phyloP scores from a whole-genome alignment of 306 rosid species.

The Acmispon strigosus region DNA sequence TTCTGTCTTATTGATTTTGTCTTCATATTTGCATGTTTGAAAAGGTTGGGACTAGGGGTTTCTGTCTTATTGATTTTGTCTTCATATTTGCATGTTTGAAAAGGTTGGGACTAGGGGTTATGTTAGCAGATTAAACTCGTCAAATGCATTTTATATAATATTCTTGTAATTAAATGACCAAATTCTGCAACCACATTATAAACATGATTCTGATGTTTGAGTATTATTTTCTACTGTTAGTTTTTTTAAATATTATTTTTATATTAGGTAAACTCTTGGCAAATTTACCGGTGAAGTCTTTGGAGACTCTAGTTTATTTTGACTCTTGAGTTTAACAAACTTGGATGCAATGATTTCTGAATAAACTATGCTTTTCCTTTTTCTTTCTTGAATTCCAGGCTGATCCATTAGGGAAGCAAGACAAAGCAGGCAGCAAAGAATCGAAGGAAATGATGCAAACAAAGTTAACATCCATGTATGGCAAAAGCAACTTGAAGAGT shows the following conservation, averaged over 20 bases:
- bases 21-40: not conserved
- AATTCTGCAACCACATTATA: not conserved
- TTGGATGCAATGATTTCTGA: not conserved
- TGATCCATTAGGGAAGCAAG: conserved; percentile 39
- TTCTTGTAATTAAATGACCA: not conserved
- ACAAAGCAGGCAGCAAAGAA: conserved; percentile 27
- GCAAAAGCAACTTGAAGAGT: conserved; percentile 33
- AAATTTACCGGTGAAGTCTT: not conserved
- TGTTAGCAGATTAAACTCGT: not conserved
- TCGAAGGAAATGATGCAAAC: conserved; percentile 45
- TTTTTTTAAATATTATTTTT: not conserved
- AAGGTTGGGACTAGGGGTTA: not conserved
- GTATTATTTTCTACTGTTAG: not conserved
- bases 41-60: too few relatives aligned
- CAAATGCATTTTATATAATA: not conserved
- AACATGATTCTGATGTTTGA: not conserved
- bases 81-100: not conserved
- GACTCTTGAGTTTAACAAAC: not conserved
- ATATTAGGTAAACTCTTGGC: not conserved
- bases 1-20: not conserved
- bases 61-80: not conserved
- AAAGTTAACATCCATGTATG: conserved; percentile 41
- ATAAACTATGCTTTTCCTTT: not conserved
- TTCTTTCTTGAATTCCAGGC: conserved; percentile 24
- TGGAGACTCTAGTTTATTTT: not conserved